Percentiles rank a stretch among this genome's conserved stretches.
phyloP scores from a whole-genome alignment of 371 early-diverging fungal species.

The Mucor saturninus region DNA sequence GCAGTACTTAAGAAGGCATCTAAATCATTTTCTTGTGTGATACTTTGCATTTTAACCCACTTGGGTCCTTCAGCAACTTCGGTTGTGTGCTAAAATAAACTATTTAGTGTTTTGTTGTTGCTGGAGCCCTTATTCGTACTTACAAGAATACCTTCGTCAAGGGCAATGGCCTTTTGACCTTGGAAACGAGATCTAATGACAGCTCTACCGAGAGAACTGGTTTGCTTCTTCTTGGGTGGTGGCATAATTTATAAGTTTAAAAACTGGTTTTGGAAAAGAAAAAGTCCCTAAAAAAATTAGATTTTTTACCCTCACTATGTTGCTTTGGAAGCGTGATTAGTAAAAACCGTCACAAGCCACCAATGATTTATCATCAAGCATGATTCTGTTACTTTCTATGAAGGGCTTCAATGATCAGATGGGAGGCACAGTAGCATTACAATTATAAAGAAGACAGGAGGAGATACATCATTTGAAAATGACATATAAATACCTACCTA shows the following conservation, averaged over 20 bases:
- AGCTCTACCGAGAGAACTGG: slow-evolving; percentile 80
- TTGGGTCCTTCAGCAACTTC: slow-evolving; percentile 83
- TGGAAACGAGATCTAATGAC: slow-evolving; percentile 92
- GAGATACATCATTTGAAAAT: too few relatives aligned
- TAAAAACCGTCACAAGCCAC: slow-evolving; percentile 11
- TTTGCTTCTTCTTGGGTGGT: slow-evolving; percentile 44
- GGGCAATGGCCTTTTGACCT: slow-evolving; percentile 73
- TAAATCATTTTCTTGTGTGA: slow-evolving; percentile 96
- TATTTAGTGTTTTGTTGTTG: too few relatives aligned
- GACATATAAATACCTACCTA: too few relatives aligned
- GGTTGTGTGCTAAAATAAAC: slow-evolving; percentile 76
- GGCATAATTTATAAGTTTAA: slow-evolving; percentile 21
- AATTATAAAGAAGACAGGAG: too few relatives aligned
- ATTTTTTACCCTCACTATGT: background rate
- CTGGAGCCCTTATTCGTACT: background rate
- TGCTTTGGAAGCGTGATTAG: background rate
- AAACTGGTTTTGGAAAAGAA: background rate
- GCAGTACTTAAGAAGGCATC: slow-evolving; percentile 96
- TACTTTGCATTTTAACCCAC: slow-evolving; percentile 91
- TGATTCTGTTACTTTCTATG: too few relatives aligned
- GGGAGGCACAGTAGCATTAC: too few relatives aligned
- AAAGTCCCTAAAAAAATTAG: background rate
- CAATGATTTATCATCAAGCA: background rate
- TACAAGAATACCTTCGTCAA: slow-evolving; percentile 72
- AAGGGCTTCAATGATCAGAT: too few relatives aligned